These are phyloP conservation scores for Vigna mungo DNA, from an alignment of 306 rosid species.

Conservation along the genomic window DNA sequence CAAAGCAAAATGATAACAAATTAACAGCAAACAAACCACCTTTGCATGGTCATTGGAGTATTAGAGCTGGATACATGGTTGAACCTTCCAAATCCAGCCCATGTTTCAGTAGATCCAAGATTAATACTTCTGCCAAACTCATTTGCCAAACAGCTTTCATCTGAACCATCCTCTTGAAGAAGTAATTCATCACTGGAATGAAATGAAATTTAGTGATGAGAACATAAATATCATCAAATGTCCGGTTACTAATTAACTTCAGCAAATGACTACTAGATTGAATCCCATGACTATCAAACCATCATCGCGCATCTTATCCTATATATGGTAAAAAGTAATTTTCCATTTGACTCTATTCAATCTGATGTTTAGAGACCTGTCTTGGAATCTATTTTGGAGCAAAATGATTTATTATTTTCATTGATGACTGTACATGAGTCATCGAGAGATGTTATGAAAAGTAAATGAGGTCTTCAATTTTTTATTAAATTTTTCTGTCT, in stretches of 20 bases:
- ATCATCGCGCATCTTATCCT: no score
- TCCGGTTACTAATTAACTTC: neutral
- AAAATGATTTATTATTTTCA: no score
- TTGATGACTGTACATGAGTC: no score
- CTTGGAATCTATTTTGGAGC: no score
- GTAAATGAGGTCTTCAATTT: no score
- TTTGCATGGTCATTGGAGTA: conserved; percentile 61
- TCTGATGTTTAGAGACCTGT: no score
- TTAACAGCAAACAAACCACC: conserved; percentile 54
- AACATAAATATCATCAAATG: conserved; percentile 36
- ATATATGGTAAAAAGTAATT: no score
- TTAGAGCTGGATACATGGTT: conserved; percentile 57
- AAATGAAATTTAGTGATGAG: conserved; percentile 42
- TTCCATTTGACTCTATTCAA: no score
- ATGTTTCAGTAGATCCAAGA: conserved; percentile 71
- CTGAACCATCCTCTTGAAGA: conserved; percentile 89
- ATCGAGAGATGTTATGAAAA: no score
- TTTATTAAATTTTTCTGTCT: no score
- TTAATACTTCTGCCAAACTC: conserved; percentile 76
- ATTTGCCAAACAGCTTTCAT: conserved; percentile 55
- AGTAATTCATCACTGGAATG: conserved; percentile 92
- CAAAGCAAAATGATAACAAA: conserved; percentile 21
- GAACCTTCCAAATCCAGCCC: conserved; percentile 72
- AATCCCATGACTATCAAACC: neutral
- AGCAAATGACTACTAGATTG: conserved; percentile 9